Base-by-base conservation (phyloP, 2,329 filamentous ascomycete genomes). In the Apiospora marii region DNA sequence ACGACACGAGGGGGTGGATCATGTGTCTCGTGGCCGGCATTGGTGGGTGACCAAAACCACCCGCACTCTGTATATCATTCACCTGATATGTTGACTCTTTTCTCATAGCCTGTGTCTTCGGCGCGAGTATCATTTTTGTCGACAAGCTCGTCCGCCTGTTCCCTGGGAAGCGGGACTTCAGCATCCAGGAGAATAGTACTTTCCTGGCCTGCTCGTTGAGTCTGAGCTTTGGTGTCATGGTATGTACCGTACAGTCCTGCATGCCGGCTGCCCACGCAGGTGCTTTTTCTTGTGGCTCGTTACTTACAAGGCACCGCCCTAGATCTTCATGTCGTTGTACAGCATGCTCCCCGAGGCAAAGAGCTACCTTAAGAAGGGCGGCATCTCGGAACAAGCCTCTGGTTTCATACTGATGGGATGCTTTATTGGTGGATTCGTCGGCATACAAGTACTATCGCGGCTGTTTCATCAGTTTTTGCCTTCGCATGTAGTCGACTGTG, bases 151-250 rank as follows among this genome's bases (percentile, higher is more conserved):
- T 97, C 69, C 91, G 92, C 72, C 87, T 88, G 70, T 85, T 98
- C 69, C 93, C 94, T 4, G 90, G 92, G 70, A 91, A 92, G 82
- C 90, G 87, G 78, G 87, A 92, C 80, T 99, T 98, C 82, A 90
- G 91, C 77, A 97, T 99, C 76, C 91, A 97, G 80, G 93, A 97
- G 74, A 98, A 94, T 83, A 96, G 94, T 84, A 87, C 87, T 30
- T 99, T 99, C 81, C 87, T 98, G 5, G 95, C 95, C 0, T 91
- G 92, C 30, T 98, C 96, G 0, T 84, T 98, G 74, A 98, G 95
- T 82, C 84, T 99, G 75, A 98, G 95, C 81, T 98, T 98, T 77
- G 96, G 96, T 61, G 95, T 98, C 67, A 97, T 99, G 95, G 95
- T 98, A 82, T 76, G 90, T 80, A 34, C n/a, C 24, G 51, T 72